Evolutionary conservation across 116 monocot genomes (phyloP).

Genomic region (Trichopus zeylanicus): DNA sequence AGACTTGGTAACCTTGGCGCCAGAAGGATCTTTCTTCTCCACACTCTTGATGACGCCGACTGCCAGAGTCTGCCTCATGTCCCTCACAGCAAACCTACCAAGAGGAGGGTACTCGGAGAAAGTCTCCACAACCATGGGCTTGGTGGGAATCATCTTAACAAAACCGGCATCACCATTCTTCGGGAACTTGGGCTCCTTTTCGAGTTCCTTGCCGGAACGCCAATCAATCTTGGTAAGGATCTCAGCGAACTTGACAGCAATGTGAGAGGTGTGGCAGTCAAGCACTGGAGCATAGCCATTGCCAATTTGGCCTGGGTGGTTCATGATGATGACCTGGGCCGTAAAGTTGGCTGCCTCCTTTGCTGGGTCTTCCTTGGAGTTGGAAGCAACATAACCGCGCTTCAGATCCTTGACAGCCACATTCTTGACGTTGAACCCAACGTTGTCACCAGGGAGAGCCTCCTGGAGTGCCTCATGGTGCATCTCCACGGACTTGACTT

Average conservation of each 20-base stretch:
- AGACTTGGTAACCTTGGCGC: too few relatives aligned
- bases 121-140: conserved; percentile 7
- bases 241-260: conserved; percentile 9
- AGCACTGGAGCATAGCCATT: conserved; percentile 11
- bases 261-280: conserved; percentile 11
- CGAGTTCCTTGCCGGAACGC: conserved; percentile 8
- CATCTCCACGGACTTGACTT: conserved; percentile 11
- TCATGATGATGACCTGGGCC: too few relatives aligned
- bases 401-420: too few relatives aligned
- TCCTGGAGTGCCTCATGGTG: too few relatives aligned
- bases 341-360: too few relatives aligned
- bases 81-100: conserved; percentile 10
- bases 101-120: conserved; percentile 9
- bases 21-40: too few relatives aligned
- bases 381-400: too few relatives aligned
- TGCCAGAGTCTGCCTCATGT: conserved; percentile 7
- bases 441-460: too few relatives aligned
- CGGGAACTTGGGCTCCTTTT: too few relatives aligned
- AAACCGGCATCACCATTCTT: conserved; percentile 4
- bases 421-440: too few relatives aligned
- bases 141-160: conserved; percentile 11
- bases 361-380: too few relatives aligned
- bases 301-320: too few relatives aligned
- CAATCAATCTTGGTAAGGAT: conserved; percentile 10
- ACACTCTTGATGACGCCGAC: conserved; percentile 4